These are phyloP conservation scores for Hanseniaspora jakobsenii DNA, from an alignment of 805 yeast genomes.

Conservation along the genomic window DNA sequence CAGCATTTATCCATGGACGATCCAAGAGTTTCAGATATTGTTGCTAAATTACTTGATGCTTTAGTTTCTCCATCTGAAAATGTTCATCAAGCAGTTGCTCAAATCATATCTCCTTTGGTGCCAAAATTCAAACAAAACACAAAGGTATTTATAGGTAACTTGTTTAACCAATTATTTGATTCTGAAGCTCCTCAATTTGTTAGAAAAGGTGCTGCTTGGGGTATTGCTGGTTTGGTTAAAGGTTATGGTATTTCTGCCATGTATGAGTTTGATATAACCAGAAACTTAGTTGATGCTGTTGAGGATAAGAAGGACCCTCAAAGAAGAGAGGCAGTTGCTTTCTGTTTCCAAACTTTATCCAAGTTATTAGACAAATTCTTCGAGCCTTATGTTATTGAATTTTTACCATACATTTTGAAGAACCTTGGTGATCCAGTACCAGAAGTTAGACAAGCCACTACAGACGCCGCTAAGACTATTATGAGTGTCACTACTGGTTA, in stretches of 20 bases:
- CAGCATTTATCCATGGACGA: constrained; percentile 65
- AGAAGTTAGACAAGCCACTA: constrained; percentile 84
- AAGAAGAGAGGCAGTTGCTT: constrained; percentile 77
- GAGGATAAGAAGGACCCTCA: constrained; percentile 70
- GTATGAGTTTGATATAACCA: constrained; percentile 62
- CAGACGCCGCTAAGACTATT: constrained; percentile 70
- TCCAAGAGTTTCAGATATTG: constrained; percentile 49
- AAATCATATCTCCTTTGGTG: constrained; percentile 76
- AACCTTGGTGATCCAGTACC: constrained; percentile 74
- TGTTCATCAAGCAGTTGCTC: constrained; percentile 79
- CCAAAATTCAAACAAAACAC: constrained; percentile 40
- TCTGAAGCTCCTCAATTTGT: constrained; percentile 32
- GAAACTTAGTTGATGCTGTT: constrained; percentile 66
- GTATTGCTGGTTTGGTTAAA: constrained; percentile 83
- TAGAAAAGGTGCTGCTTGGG: constrained; percentile 94
- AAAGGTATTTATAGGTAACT: constrained; percentile 41
- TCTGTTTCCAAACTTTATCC: constrained; percentile 76
- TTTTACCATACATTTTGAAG: constrained; percentile 67
- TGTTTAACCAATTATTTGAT: constrained; percentile 49
- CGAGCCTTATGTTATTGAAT: constrained; percentile 89
- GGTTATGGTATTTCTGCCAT: constrained; percentile 78
- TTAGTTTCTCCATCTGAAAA: constrained; percentile 79
- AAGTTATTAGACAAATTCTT: constrained; percentile 60
- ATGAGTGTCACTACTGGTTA: constrained; percentile 86
- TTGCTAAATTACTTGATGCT: constrained; percentile 59